Evolutionary conservation across 2,329 filamentous ascomycete species (phyloP), one percentile per base, ranked within the genome.

Genomic region (Pseudogymnoascus sp.): DNA sequence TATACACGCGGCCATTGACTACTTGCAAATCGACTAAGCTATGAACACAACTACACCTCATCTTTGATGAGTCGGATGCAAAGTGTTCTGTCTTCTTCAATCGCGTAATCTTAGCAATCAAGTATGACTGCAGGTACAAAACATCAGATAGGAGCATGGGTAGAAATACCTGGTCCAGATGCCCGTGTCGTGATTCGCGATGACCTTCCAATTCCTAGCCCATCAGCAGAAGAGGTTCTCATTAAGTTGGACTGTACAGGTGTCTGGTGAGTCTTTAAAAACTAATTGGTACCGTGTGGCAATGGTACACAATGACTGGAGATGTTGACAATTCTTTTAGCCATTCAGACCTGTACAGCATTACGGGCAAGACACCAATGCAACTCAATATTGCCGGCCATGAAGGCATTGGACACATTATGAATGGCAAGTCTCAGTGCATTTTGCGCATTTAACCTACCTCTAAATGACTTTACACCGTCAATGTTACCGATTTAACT

Each of bases 141-240:
- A 40, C 53, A 59, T 19, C 59, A 60, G 59, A 38, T 38, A 24
- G 59, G 59, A 19, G 59, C 59, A 26, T 60, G 59, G 59, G 59
- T 60, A 10, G 59, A 60, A 38, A 60, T 19, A 3, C 59, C 59
- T 19, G 59, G 59, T 6, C 59, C 59, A 16, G 31, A 40, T 37
- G 33, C 59, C 7, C 28, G 31, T 19, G 40, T 60, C 10, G 14
- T 24, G 7, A n/a, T 60, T 60, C 24, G 28, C 4, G 40, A 60
- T 24, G 59, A 60, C 40, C 59, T 60, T 60, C 31, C 59, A 38
- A 19, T 60, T 26, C 59, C 59, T 12, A 22, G 33, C 14, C 59
- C 59, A 16, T 35, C 16, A 0, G 14, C 28, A 37, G 37, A 40
- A 40, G 37, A 40, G n/a, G 37, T 40, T 40, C 37, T 40, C 14